These are phyloP conservation scores for Russula ochroleuca DNA, from an alignment of 768 basidiomycete species.

Conservation along the genomic window DNA sequence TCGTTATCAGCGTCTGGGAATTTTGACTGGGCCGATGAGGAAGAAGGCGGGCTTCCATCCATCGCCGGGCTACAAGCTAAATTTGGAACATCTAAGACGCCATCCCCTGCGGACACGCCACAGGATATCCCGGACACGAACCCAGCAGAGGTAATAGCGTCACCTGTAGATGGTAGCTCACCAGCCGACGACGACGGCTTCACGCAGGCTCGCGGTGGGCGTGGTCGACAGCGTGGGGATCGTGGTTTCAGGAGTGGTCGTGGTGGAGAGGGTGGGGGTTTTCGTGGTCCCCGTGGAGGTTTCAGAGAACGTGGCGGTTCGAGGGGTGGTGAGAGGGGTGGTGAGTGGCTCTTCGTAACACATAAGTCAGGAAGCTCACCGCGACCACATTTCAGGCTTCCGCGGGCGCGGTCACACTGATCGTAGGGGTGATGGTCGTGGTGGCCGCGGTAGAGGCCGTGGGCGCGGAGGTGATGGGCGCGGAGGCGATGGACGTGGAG, in stretches of 20 bases:
- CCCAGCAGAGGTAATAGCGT: constrained; percentile 28
- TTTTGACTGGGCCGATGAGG: constrained; percentile 81
- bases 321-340: constrained; percentile 29
- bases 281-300: constrained; percentile 43
- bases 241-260: constrained; percentile 22
- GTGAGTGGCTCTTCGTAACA: constrained; percentile 9
- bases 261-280: constrained; percentile 27
- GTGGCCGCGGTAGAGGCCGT: constrained; percentile 34
- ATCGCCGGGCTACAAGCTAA: constrained; percentile 71
- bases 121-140: constrained; percentile 31
- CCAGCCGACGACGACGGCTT: constrained; percentile 62
- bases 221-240: constrained; percentile 26
- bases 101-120: constrained; percentile 37
- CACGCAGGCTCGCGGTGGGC: constrained; percentile 28
- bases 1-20: constrained; percentile 32
- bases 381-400: constrained; percentile 11
- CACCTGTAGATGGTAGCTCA: constrained; percentile 31
- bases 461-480: constrained; percentile 32
- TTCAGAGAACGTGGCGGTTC: constrained; percentile 33
- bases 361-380: background rate
- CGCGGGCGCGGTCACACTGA: constrained; percentile 33
- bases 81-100: constrained; percentile 60
- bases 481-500: constrained; percentile 28
- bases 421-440: constrained; percentile 33
- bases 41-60: constrained; percentile 73